Base-by-base conservation (phyloP, 2,329 filamentous ascomycete genomes). In the Scedosporium apiospermum region DNA sequence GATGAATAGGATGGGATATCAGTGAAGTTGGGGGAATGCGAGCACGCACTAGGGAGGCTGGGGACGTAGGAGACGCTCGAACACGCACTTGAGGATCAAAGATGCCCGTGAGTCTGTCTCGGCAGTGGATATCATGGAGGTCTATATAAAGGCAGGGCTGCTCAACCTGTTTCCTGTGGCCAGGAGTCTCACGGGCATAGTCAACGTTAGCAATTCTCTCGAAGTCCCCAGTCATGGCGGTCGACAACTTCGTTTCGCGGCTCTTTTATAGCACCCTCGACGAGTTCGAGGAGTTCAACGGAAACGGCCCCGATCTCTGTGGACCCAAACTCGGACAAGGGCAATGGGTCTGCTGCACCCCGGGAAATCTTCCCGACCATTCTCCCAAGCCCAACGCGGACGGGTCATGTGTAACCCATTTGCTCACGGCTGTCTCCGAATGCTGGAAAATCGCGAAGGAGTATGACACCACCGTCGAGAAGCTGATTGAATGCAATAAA, bases 221-320 rank as follows among this genome's bases (percentile, higher is more conserved):
- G 4, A 49, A 46, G 14, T 49, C 30, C 30, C 30, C 6, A 49
- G 44, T 3, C 44, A 49, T 49, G n/a, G n/a, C 44, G 1, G 16
- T 18, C 18, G n/a, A n/a, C 9, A 49, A 46, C 18, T 3, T n/a
- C 6, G 18, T 21, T n/a, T 46, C 44, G 30, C 6, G 9, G 18
- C 44, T 46, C 44, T 46, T 46, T 21, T 21, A 46, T n/a, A 21
- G 44, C 44, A 14, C 44, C 44, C 18, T 65, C 2, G 58, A 66
- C 10, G 69, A 79, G 53, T 75, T 80, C 57, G 71, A 65, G 16
- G 72, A 74, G 60, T 77, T 72, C 65, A 80, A 81, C 64, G 61
- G 61, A 1, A 61, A 62, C 9, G 59, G 57, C 1, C 26, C 67
- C 18, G 70, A 69, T 63, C 49, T 72, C 0, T 75, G 70, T 49